These are phyloP conservation scores for Nakazawaea molendinolei DNA, from an alignment of 805 yeast genomes.

Conservation along the genomic window DNA sequence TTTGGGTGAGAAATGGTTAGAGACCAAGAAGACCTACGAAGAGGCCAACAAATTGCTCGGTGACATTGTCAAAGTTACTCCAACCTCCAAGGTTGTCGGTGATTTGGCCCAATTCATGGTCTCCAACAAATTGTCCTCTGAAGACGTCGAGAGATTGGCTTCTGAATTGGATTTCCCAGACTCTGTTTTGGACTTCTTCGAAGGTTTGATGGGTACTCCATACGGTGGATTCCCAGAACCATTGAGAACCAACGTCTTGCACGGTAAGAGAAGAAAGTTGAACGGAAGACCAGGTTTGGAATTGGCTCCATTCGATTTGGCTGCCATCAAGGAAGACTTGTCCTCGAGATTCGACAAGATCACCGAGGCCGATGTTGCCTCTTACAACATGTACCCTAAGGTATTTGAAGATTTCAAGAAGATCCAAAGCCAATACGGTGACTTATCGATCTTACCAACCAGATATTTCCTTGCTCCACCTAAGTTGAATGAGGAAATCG, in stretches of 20 bases:
- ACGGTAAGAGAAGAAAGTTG: conserved; percentile 89
- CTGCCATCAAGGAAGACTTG: conserved; percentile 65
- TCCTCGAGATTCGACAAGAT: conserved; percentile 70
- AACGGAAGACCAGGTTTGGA: conserved; percentile 88
- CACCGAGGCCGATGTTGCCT: conserved; percentile 85
- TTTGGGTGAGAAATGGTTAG: conserved; percentile 92
- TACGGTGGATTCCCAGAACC: conserved; percentile 99
- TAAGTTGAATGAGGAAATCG: conserved; percentile 79
- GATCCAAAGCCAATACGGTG: conserved; percentile 75
- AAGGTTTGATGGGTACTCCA: conserved; percentile 99
- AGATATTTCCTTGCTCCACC: conserved; percentile 85
- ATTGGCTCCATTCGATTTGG: conserved; percentile 78
- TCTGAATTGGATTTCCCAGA: conserved; percentile 95
- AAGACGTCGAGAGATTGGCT: conserved; percentile 86
- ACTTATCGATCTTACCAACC: conserved; percentile 90
- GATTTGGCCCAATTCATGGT: conserved; percentile 99
- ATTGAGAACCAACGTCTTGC: conserved; percentile 81
- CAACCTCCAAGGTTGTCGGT: conserved; percentile 99
- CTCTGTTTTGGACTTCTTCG: conserved; percentile 96
- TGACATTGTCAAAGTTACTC: conserved; percentile 97
- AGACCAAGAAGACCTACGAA: conserved; percentile 90
- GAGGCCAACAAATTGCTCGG: conserved; percentile 89
- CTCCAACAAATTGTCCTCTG: conserved; percentile 77
- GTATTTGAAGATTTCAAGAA: conserved; percentile 86
- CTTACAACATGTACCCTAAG: conserved; percentile 96